These are phyloP conservation scores for Petrea volubilis DNA, from an alignment of 257 asterid genomes.

Conservation along the genomic window DNA sequence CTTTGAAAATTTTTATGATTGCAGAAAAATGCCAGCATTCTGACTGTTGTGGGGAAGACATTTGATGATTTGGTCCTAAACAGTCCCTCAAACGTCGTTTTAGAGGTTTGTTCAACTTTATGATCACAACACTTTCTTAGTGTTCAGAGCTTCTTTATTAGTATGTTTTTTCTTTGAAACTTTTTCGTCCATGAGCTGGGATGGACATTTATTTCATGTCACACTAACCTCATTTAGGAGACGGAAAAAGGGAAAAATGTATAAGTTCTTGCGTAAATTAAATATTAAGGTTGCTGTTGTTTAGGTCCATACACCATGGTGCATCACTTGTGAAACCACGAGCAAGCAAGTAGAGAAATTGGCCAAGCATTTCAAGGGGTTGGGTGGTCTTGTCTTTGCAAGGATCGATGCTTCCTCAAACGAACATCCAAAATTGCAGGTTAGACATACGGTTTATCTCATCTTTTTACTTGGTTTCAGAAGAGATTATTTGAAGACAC, in stretches of 20 bases:
- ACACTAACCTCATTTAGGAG: background rate
- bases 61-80: conserved; percentile 72
- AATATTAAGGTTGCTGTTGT: conserved; percentile 1
- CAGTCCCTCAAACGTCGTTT: conserved; percentile 57
- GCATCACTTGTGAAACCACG: conserved; percentile 82
- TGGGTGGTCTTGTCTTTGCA: conserved; percentile 73
- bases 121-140: background rate
- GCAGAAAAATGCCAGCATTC: conserved; percentile 71
- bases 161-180: background rate
- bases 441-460: background rate
- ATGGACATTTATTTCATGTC: background rate
- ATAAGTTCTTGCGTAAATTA: background rate
- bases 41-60: conserved; percentile 81
- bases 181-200: background rate
- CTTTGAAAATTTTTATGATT: conserved; percentile 11
- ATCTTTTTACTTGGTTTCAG: no score
- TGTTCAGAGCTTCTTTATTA: background rate
- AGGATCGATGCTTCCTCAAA: conserved; percentile 86
- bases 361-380: conserved; percentile 94
- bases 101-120: conserved; percentile 62
- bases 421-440: conserved; percentile 85
- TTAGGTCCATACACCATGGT: conserved; percentile 95
- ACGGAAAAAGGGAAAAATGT: background rate
- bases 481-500: no score
- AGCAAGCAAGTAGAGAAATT: conserved; percentile 91